Base-by-base conservation (phyloP, 306 rosid species). In the Biancaea sappan region DNA sequence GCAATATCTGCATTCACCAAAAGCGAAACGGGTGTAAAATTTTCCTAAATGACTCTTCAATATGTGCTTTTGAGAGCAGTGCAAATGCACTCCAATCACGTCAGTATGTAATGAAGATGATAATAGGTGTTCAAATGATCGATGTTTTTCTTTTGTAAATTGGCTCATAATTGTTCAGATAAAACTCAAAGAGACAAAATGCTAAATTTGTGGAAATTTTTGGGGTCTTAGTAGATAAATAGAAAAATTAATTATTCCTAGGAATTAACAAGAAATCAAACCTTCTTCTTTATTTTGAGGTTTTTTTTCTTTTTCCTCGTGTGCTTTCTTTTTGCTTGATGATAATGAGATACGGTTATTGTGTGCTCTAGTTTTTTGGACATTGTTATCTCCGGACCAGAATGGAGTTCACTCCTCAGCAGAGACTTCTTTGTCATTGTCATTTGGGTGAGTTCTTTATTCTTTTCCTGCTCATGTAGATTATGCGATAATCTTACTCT, bases 401-500 rank as follows among this genome's bases (percentile, higher is more conserved):
- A 81, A 77, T 72, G 90, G 94, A 66, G 74, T 80, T 53, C 84
- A 81, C 59, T 81, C 87, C 83, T 77, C 91, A 18, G 91, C 86
- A 15, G 95, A 89, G 76, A 82, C 97, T 66, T 91, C 93, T 21
- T 76, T 91, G 74, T 87, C 97, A 41, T 59, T 89, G 71, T 89
- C 97, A 43, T 91, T 89, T 75, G 84, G 95, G 97, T 91, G 31
- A 63, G 82, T 81, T 79, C 46, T 43, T 25, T 19, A 9, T 35
- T 26, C 38, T 38, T 50, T 46, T 70, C 58, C 52, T 50, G 51
- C 51, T 65, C 35, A 67, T 18, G 32, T 29, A 29, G 46, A 46
- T 28, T 9, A n/a, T 43, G 22, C 21, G 18, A 43, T 51, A 14
- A 66, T 57, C 57, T 38, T 15, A 1, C 51, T 21, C 50, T 46